These are phyloP conservation scores for Globisporangium okanoganense DNA, from an alignment of 352 stramenopile species.

Conservation along the genomic window DNA sequence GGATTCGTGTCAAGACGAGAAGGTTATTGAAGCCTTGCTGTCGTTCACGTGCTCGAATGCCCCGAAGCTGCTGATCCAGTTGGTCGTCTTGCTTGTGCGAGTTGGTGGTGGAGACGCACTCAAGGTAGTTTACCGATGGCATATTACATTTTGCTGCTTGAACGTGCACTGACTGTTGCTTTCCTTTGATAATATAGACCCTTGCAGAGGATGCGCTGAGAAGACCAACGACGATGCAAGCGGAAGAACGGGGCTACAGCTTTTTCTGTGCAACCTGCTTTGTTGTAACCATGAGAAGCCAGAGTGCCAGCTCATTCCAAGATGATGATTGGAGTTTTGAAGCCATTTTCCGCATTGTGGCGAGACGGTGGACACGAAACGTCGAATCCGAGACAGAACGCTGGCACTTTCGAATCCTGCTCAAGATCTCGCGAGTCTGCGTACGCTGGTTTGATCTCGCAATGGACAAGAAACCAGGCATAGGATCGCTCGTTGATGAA, in stretches of 20 bases:
- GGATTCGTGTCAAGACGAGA: slow-evolving; percentile 6
- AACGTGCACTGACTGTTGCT: slow-evolving; percentile 1
- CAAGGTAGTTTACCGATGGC: slow-evolving; percentile 26
- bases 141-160: background rate
- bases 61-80: slow-evolving; percentile 21
- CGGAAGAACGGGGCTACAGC: slow-evolving; percentile 23
- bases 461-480: background rate
- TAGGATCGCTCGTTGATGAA: slow-evolving; percentile 5
- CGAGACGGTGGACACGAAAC: background rate
- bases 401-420: slow-evolving; percentile 12
- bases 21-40: slow-evolving; percentile 33
- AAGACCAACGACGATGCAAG: slow-evolving; percentile 12
- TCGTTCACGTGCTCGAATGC: slow-evolving; percentile 19
- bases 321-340: background rate
- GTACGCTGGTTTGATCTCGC: slow-evolving; percentile 6
- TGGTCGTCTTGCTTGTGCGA: slow-evolving; percentile 33
- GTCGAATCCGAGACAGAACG: background rate
- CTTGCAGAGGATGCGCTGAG: slow-evolving; percentile 23
- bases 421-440: slow-evolving; percentile 17
- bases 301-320: background rate
- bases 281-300: slow-evolving; percentile 22
- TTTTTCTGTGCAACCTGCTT: slow-evolving; percentile 48
- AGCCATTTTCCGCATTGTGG: slow-evolving; percentile 5
- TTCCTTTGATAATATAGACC: slow-evolving; percentile 11
- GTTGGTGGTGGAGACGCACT: slow-evolving; percentile 33